These are phyloP conservation scores for Jatropha curcas DNA, from an alignment of 345 rosid genomes.

Conservation along the genomic window DNA sequence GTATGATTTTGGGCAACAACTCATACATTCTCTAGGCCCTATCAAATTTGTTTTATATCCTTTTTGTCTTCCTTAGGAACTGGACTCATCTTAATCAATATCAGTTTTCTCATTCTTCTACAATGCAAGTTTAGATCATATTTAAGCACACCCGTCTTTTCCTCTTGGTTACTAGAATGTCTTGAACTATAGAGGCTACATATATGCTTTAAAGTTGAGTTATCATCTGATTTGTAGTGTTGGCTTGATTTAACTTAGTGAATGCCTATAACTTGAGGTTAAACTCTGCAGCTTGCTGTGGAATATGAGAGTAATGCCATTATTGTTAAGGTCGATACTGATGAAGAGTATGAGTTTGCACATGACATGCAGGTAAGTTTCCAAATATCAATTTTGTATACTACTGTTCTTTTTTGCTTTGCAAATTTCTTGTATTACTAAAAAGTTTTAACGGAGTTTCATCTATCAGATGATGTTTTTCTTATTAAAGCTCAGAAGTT, in stretches of 20 bases:
- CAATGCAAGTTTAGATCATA: background rate
- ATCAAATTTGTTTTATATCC: background rate
- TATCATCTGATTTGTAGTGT: background rate
- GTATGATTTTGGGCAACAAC: background rate
- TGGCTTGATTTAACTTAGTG: background rate
- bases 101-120: background rate
- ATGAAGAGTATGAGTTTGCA: constrained; percentile 88
- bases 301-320: constrained; percentile 78
- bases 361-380: constrained; percentile 78
- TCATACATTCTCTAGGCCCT: background rate
- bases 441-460: background rate
- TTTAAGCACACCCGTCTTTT: background rate
- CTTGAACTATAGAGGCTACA: background rate
- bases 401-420: background rate
- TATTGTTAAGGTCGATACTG: constrained; percentile 89
- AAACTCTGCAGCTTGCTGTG: constrained; percentile 67
- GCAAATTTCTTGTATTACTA: background rate
- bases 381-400: background rate
- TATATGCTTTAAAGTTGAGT: background rate
- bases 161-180: background rate
- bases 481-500: background rate
- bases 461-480: background rate
- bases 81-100: background rate
- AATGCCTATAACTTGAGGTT: background rate
- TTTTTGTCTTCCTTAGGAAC: background rate